Evolutionary conservation across 495 filamentous ascomycete genomes (phyloP), one percentile per base, ranked within the genome.

Genomic region (Physcia stellaris): DNA sequence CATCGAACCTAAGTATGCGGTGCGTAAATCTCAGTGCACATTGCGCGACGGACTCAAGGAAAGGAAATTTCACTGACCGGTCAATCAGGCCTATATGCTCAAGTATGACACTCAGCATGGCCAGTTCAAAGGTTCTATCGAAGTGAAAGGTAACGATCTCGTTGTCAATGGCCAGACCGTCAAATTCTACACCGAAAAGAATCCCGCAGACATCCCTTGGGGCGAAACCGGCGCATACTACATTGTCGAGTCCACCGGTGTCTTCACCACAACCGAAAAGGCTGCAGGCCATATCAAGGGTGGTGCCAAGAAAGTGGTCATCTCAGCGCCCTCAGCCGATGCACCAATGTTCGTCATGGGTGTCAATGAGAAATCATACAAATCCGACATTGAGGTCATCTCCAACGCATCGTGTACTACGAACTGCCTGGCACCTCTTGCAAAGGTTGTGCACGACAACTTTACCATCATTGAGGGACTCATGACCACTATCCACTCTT

Each of bases 291-390:
- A 98, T 70, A 75, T 98, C 75, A 88, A 90, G 75, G 90, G 90
- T 58, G 90, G 90, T 62, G 90, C 90, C 61, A 96, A 95, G 85
- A 94, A 94, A 74, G 90, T 98, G 63, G 71, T 98, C 73, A 98
- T 98, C 79, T 96, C 90, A 53, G 90, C 90, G 54, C 90, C 90
- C 50, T 98, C 90, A 50, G 86, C 86, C 44, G 90, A 98, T 75
- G 92, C 90, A 54, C 88, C 90, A 55, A 98, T 98, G 90, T 98
- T 90, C 75, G 90, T 98, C 56, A 94, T 94, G 82, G 90, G 90
- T 62, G 90, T 98, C 67, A 98, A 98, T 75, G 72, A 96, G 65
- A 71, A 83, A 62, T 68, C 64, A 52, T 98, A 98, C 77, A 86
- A 79, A 64, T 77, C 73, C 59, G 79, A 83, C 60, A 72, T 90